phyloP scores from a whole-genome alignment of 225 moss, liverwort and hornwort genomes.

The Bryum argenteum region DNA sequence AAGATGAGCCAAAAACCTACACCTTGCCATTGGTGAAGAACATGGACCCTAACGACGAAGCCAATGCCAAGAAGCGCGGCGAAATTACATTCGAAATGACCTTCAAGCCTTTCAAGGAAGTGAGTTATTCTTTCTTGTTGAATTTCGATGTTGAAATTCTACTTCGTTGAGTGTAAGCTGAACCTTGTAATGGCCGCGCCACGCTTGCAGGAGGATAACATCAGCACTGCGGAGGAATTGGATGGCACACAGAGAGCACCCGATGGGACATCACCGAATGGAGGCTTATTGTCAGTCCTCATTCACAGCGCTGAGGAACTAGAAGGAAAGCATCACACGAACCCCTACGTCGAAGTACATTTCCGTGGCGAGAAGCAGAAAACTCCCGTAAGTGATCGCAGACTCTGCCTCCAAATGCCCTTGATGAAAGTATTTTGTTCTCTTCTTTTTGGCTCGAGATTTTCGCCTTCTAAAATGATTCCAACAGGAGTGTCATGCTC shows the following conservation, averaged over 20 bases:
- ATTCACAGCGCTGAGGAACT: conserved; percentile 80
- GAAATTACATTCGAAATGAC: conserved; percentile 68
- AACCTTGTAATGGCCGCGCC: background rate
- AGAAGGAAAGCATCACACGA: conserved; percentile 94
- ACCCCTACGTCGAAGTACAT: conserved; percentile 73
- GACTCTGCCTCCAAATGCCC: no score
- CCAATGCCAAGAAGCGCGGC: conserved; percentile 69
- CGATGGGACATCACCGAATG: conserved; percentile 51
- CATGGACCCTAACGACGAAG: conserved; percentile 67
- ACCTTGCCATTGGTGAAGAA: conserved; percentile 70
- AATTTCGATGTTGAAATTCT: background rate
- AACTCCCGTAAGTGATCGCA: conserved; percentile 44
- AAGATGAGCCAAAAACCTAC: conserved; percentile 36
- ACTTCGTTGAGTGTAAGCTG: background rate
- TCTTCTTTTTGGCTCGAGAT: no score
- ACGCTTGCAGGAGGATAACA: conserved; percentile 59
- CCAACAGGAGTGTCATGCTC: no score
- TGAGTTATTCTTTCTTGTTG: conserved; percentile 20
- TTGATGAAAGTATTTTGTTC: no score
- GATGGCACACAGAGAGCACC: conserved; percentile 40
- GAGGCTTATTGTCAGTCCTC: conserved; percentile 69
- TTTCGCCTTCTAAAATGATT: no score
- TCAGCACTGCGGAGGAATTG: conserved; percentile 36
- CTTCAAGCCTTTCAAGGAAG: conserved; percentile 85
- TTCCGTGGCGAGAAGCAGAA: conserved; percentile 87